Conservation (phyloP, 305 asterid species). For the Fraxinus xanthoxyloides region DNA sequence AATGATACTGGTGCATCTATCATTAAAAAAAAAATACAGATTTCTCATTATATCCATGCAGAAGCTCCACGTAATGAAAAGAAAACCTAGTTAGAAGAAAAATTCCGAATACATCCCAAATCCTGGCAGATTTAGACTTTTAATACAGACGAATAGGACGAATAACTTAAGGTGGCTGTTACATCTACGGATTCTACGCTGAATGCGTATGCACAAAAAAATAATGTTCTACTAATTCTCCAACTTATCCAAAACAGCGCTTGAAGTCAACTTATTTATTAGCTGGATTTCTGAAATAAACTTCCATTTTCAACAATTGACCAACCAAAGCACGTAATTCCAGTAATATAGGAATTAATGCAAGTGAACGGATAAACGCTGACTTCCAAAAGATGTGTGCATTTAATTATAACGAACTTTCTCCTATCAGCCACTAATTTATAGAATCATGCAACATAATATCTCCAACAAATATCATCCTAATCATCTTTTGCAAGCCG, state of each 20-base stretch:
- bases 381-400: not conserved
- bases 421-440: not conserved
- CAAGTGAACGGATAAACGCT: not conserved
- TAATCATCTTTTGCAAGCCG: not conserved
- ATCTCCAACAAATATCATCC: not conserved
- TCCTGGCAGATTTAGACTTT: not conserved
- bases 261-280: not conserved
- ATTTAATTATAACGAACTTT: not conserved
- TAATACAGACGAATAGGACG: not conserved
- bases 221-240: not conserved
- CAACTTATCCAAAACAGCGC: not conserved
- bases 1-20: slow-evolving; percentile 1
- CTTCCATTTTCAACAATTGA: not conserved
- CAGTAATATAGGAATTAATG: not conserved
- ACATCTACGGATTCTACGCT: not conserved
- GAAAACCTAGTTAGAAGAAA: not conserved
- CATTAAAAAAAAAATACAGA: not conserved
- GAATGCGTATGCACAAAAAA: not conserved
- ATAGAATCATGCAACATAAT: not conserved
- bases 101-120: not conserved
- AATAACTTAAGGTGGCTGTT: not conserved
- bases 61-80: not conserved
- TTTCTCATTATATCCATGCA: not conserved
- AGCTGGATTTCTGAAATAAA: not conserved
- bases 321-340: not conserved